Evolutionary conservation across 345 rosid species (phyloP), one percentile per base, ranked within the genome.

Genomic region (Populus alba): DNA sequence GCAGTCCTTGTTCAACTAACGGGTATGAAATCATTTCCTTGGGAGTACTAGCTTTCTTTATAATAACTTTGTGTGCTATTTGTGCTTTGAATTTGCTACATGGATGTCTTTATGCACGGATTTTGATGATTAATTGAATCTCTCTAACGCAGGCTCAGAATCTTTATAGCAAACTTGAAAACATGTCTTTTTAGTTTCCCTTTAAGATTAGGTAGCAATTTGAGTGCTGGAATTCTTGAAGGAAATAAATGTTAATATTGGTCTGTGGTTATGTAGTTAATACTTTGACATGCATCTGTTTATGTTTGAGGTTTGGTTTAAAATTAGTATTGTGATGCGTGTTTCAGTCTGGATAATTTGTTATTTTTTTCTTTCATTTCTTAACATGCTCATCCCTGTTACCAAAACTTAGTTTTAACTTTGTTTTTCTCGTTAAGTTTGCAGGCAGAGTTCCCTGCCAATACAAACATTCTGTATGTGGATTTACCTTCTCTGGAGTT

Each of bases 401-500:
- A 57, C 35, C 29, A 51, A 20, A 20, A 9, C 18, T 18, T 43
- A 31, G 25, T 25, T 39, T 22, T 11, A 51, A 62, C 47, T 57
- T 53, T 74, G 49, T 79, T 78, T 79, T 75, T 72, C 71, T 73
- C 79, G 59, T 86, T 67, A 83, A 92, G 99, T 85, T 88, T 88
- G 87, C 96, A 88, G 88, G 81, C 82, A 39, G 90, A 90, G 55
- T 91, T 91, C 85, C 99, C 94, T 79, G 97, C 99, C 81, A 95
- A 95, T 86, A 95, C 98, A 72, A 95, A 95, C 83, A 93, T 95
- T 78, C 86, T 95, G 20, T 93, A 92, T 71, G 92, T 95, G 80
- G 94, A 91, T 87, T 84, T 95, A 83, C 84, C 80, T 70, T 85
- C 97, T 20, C 90, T 87, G 31, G 94, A 91, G 85, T 76, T 80